These are phyloP conservation scores for Cornus kousa DNA, from an alignment of 148 eudicot genomes.

Conservation along the genomic window DNA sequence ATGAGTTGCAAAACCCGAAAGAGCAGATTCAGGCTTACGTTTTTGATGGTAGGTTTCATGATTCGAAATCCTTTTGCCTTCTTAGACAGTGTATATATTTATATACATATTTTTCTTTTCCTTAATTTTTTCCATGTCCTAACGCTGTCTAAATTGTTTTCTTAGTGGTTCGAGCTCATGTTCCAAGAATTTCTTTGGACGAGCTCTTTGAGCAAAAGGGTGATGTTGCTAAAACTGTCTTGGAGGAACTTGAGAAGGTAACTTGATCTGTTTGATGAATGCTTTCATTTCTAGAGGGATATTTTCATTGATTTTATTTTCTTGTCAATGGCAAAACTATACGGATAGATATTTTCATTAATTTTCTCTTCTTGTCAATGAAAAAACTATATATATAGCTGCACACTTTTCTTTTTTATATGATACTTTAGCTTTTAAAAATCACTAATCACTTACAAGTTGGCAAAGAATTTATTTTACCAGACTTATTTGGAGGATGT, in stretches of 20 bases:
- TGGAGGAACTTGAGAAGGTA: slow-evolving; percentile 99
- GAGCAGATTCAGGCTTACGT: slow-evolving; percentile 98
- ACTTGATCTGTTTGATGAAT: background rate
- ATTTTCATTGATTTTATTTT: background rate
- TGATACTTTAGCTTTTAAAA: too few relatives aligned
- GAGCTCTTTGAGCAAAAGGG: slow-evolving; percentile 94
- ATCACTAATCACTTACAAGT: background rate
- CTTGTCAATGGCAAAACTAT: too few relatives aligned
- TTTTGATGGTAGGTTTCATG: slow-evolving; percentile 70
- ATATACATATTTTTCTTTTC: background rate
- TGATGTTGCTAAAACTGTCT: slow-evolving; percentile 85
- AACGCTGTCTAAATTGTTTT: slow-evolving; percentile 6
- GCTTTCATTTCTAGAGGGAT: background rate
- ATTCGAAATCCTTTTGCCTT: background rate
- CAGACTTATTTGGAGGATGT: too few relatives aligned
- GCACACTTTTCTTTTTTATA: background rate
- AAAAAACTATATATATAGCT: background rate
- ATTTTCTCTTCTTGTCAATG: background rate
- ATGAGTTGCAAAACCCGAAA: slow-evolving; percentile 89
- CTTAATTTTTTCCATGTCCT: background rate
- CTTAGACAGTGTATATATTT: background rate
- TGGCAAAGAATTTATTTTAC: background rate
- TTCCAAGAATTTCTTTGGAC: slow-evolving; percentile 91
- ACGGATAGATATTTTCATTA: background rate
- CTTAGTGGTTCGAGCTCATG: slow-evolving; percentile 91